Evolutionary conservation across 352 stramenopile genomes (phyloP).

Genomic region (Phytophthora lateralis): DNA sequence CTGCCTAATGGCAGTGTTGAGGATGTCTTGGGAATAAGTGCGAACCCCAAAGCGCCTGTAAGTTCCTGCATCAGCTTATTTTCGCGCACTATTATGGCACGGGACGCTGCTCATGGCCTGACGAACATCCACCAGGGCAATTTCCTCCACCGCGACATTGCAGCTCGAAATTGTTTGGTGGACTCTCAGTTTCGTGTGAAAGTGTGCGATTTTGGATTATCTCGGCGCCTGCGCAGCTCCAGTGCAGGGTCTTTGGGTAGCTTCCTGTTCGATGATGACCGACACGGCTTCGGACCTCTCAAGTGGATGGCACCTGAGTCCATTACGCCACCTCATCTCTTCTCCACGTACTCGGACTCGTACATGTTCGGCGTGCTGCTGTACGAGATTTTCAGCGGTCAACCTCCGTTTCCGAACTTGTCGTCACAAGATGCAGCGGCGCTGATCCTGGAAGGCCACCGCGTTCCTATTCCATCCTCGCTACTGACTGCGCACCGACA

Average conservation of each 20-base stretch:
- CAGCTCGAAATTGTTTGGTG: constrained; percentile 71
- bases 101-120: constrained; percentile 68
- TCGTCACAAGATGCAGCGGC: constrained; percentile 60
- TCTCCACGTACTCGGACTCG: constrained; percentile 71
- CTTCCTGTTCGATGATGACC: constrained; percentile 60
- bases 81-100: constrained; percentile 67
- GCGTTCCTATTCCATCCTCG: constrained; percentile 55
- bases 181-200: constrained; percentile 70
- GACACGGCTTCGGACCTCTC: constrained; percentile 65
- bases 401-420: constrained; percentile 57
- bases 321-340: constrained; percentile 64
- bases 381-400: constrained; percentile 77
- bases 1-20: constrained; percentile 71
- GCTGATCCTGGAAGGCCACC: constrained; percentile 66
- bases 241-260: constrained; percentile 4
- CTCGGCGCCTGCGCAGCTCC: constrained; percentile 39
- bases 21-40: constrained; percentile 37
- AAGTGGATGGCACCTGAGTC: constrained; percentile 84
- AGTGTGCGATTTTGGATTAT: constrained; percentile 75
- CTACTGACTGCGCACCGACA: constrained; percentile 48
- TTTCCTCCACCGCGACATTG: constrained; percentile 73
- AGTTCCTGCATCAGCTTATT: constrained; percentile 44
- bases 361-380: constrained; percentile 82
- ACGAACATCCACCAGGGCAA: constrained; percentile 68
- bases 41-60: neutral